A percentile compares a stretch with the other conserved stretches of the same genome.
phyloP scores from a whole-genome alignment of 495 filamentous ascomycete genomes.

The Melanomma pulvis-pyrius region DNA sequence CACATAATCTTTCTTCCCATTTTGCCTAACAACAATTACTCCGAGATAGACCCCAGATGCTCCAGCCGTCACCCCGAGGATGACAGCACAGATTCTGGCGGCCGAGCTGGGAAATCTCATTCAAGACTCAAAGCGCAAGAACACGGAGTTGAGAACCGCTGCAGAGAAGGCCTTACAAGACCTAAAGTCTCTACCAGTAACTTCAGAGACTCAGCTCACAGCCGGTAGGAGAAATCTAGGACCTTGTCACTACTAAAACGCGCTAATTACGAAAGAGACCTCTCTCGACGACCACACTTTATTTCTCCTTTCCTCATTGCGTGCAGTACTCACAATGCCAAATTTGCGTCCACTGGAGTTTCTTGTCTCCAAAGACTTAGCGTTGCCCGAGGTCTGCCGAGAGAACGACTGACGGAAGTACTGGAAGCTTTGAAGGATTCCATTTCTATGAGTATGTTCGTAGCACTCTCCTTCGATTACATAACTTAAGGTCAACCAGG shows the following conservation, averaged over 20 bases:
- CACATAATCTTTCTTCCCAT: background rate
- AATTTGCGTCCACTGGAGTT: constrained; percentile 82
- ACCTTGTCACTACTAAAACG: constrained; percentile 28
- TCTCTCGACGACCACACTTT: constrained; percentile 78
- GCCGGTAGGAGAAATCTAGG: constrained; percentile 61
- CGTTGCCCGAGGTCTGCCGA: constrained; percentile 74
- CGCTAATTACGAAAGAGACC: constrained; percentile 61
- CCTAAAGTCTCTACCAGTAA: constrained; percentile 74
- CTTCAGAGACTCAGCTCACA: constrained; percentile 79
- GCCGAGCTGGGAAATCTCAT: constrained; percentile 89
- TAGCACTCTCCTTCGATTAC: background rate
- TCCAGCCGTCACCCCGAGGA: constrained; percentile 61
- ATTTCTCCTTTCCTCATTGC: constrained; percentile 91
- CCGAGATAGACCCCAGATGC: constrained; percentile 21
- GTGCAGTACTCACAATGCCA: constrained; percentile 84
- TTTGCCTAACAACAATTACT: background rate
- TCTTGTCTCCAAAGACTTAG: constrained; percentile 87
- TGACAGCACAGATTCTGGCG: constrained; percentile 90
- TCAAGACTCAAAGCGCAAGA: constrained; percentile 93
- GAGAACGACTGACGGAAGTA: constrained; percentile 74
- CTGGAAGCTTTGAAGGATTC: constrained; percentile 85
- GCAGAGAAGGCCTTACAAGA: constrained; percentile 93
- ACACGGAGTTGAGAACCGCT: constrained; percentile 84
- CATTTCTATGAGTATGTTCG: constrained; percentile 59
- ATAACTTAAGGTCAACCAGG: constrained; percentile 49